Evolutionary conservation across 106 monocot genomes (phyloP).

Genomic region (Acanthochlamys bracteata): DNA sequence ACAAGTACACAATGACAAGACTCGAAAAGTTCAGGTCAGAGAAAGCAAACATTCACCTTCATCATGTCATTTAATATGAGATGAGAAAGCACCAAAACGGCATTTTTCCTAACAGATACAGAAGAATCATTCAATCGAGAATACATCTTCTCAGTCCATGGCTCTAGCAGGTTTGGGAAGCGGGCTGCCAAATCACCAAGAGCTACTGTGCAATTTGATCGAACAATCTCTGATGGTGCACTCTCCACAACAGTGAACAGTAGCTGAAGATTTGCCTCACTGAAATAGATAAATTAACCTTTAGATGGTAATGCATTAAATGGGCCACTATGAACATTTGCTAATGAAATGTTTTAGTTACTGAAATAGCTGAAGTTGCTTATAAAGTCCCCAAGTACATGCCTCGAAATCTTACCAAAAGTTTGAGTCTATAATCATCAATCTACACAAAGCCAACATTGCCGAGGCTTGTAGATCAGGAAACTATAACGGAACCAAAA

Average conservation of each 20-base stretch:
- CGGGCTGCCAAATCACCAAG: conserved; percentile 92
- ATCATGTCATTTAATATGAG: conserved; percentile 99
- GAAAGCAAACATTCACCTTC: conserved; percentile 46
- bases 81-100: conserved; percentile 97
- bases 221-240: conserved; percentile 80
- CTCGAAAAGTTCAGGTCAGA: neutral
- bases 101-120: conserved; percentile 88
- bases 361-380: neutral
- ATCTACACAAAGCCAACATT: conserved; percentile 89
- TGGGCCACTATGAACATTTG: too few species aligned
- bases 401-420: conserved; percentile 66
- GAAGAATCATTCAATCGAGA: conserved; percentile 78
- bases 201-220: conserved; percentile 91
- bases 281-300: conserved; percentile 26
- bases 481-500: conserved; percentile 32
- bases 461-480: conserved; percentile 87
- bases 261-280: conserved; percentile 87
- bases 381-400: neutral
- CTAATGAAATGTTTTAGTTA: too few species aligned
- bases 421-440: conserved; percentile 93
- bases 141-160: conserved; percentile 98
- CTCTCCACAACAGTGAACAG: conserved; percentile 86
- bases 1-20: neutral
- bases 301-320: too few species aligned
- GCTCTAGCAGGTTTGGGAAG: conserved; percentile 91